Evolutionary conservation across 768 basidiomycete genomes (phyloP), one percentile per base, ranked within the genome.

Genomic region (Xerocomus spinulosus): DNA sequence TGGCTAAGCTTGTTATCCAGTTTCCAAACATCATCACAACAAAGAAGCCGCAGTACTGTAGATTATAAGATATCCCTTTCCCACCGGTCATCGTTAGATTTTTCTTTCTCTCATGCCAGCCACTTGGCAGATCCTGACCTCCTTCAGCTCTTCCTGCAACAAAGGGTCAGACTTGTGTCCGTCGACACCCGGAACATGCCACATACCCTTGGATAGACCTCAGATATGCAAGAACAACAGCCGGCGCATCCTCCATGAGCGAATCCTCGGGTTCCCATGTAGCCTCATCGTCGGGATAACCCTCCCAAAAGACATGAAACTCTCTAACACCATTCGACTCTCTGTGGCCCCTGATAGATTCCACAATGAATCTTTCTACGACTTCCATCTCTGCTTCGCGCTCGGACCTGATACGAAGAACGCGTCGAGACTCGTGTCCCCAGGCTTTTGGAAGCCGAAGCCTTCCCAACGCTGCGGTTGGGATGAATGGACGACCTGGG

Each of bases 251-350:
- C 40, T 73, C 65, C 48, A 66, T 37, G 26, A 85, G 68, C 4
- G 59, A 59, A 8, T 38, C 46, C 54, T 75, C 76, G 9, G 73
- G 74, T 55, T 84, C 82, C 83, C 83, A 84, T 24, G 81, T 79
- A 9, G 74, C 78, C 21, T 78, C 73, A 1, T 65, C 60, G 6
- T 70, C 67, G 0, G 69, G 42, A 57, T 83, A 85, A 0, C 82
- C 81, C 30, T 65, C 61, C 83, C 83, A 85, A 48, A 69, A 68
- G 14, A 85, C 77, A 37, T 65, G 54, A 51, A 75, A 82, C 47
- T 79, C 69, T 34, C 64, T 53, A 9, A 61, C 62, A 15, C 74
- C 67, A 7, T 70, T 51, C 25, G 59, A 58, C 18, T 53, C 57
- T 37, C 74, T 67, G 55, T 79, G 73, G 2, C 42, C 46, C 51